Evolutionary conservation across 768 basidiomycete species (phyloP).

Genomic region (Russula virescens): DNA sequence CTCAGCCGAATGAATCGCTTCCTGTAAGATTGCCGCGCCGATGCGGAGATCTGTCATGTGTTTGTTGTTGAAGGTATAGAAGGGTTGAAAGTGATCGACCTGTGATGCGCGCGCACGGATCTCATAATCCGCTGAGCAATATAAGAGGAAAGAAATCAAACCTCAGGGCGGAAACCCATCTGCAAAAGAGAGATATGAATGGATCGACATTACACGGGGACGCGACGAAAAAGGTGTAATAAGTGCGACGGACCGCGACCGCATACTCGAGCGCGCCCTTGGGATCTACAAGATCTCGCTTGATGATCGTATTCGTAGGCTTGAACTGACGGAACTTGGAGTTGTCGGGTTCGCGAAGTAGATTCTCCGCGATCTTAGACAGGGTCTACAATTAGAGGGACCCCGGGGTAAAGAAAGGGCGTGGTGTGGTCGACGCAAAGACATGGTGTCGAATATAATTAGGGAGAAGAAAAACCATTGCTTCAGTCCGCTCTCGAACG

Average conservation of each 20-base stretch:
- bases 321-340: slow-evolving; percentile 71
- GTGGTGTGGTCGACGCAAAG: not conserved
- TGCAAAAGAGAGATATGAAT: not conserved
- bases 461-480: not conserved
- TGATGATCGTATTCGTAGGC: slow-evolving; percentile 62
- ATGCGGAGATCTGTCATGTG: slow-evolving; percentile 51
- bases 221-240: slow-evolving; percentile 38
- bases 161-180: slow-evolving; percentile 54
- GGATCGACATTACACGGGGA: slow-evolving; percentile 31
- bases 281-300: slow-evolving; percentile 59
- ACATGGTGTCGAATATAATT: not conserved
- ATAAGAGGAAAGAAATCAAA: slow-evolving; percentile 27
- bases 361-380: slow-evolving; percentile 63
- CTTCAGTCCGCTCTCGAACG: slow-evolving; percentile 21
- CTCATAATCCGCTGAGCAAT: not conserved
- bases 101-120: slow-evolving; percentile 27
- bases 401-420: slow-evolving; percentile 4
- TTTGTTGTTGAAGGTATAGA: slow-evolving; percentile 55
- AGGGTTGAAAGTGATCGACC: slow-evolving; percentile 70
- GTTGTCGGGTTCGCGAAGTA: slow-evolving; percentile 67
- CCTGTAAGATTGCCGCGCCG: slow-evolving; percentile 61
- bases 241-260: slow-evolving; percentile 50
- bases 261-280: slow-evolving; percentile 77
- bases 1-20: slow-evolving; percentile 47
- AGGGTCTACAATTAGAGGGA: slow-evolving; percentile 44